Evolutionary conservation across 345 rosid species (phyloP), one percentile per base, ranked within the genome.

Genomic region (Ailanthus altissimus): DNA sequence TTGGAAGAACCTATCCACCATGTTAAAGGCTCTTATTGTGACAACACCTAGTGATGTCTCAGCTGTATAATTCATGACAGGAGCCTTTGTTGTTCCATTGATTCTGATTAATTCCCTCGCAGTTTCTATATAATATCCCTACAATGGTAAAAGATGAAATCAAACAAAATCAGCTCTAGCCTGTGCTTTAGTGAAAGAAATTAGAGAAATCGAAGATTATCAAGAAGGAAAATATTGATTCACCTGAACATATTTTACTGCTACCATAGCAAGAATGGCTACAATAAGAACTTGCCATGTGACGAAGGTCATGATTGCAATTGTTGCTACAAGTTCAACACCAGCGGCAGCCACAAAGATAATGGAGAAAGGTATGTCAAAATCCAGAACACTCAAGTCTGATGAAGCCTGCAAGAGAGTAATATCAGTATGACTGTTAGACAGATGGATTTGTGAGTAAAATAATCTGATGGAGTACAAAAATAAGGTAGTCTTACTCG

Each of bases 81-180:
- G 99, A 70, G 99, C 97, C 79, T 95, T 95, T 36, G 97, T 95
- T 15, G 94, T 95, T 75, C 98, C 98, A 8, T 89, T 95, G 72
- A 95, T 93, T 79, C 99, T 83, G 60, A 90, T 89, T 50, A 95
- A 81, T 76, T 95, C 98, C 54, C 91, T 86, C 9, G 99, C 96
- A 38, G 99, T 82, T 15, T 94, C 88, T 78, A 89, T 68, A 81
- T 93, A 93, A 80, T 93, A 95, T 11, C 57, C 88, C 99, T 94
- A 1, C 59, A 54, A n/a, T n/a, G n/a, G n/a, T n/a, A n/a, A n/a
- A n/a, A n/a, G n/a, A n/a, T n/a, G n/a, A n/a, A n/a, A n/a, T n/a
- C n/a, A n/a, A n/a, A n/a, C n/a, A n/a, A n/a, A n/a, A n/a, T n/a
- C n/a, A n/a, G n/a, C n/a, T n/a, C n/a, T n/a, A n/a, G n/a, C n/a